A percentile compares a stretch with the other conserved stretches of the same genome.
These are phyloP conservation scores for Aphanomyces euteiches DNA, from an alignment of 352 stramenopile genomes.

Conservation along the genomic window DNA sequence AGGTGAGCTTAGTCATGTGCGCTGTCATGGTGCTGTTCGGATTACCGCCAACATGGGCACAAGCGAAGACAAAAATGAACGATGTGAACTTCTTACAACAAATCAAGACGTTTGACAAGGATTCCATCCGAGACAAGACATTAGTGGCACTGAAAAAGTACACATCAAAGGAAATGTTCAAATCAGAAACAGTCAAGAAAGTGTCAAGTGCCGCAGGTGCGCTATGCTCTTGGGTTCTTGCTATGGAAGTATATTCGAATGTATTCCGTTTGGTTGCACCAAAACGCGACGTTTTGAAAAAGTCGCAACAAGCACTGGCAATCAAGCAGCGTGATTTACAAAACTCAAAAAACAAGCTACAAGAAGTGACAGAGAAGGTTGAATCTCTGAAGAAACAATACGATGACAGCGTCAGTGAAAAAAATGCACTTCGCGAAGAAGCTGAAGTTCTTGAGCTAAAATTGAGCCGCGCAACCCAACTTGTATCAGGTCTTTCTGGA, in stretches of 20 bases:
- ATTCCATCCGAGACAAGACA: conserved; percentile 91
- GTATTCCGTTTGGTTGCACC: conserved; percentile 87
- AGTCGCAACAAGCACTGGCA: conserved; percentile 77
- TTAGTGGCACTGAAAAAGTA: conserved; percentile 95
- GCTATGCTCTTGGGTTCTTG: conserved; percentile 89
- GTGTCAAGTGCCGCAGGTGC: conserved; percentile 84
- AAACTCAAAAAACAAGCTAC: conserved; percentile 84
- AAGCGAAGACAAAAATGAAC: conserved; percentile 92
- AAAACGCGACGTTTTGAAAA: conserved; percentile 87
- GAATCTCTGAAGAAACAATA: conserved; percentile 89
- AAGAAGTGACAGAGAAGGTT: conserved; percentile 90
- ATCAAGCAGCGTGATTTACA: conserved; percentile 88
- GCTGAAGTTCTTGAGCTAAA: conserved; percentile 90
- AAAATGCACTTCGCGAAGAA: conserved; percentile 91
- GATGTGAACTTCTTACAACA: conserved; percentile 91
- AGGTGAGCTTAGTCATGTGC: conserved; percentile 85
- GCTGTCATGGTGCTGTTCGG: conserved; percentile 97
- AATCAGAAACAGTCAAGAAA: conserved; percentile 87
- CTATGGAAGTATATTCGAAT: conserved; percentile 88
- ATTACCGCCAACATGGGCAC: conserved; percentile 88
- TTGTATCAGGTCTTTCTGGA: conserved; percentile 90
- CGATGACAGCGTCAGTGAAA: conserved; percentile 89
- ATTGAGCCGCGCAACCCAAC: conserved; percentile 90
- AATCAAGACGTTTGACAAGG: conserved; percentile 96
- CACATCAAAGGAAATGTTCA: conserved; percentile 78